Base-by-base conservation (phyloP, 1,139 yeast genomes). In the Wickerhamomyces sp. region DNA sequence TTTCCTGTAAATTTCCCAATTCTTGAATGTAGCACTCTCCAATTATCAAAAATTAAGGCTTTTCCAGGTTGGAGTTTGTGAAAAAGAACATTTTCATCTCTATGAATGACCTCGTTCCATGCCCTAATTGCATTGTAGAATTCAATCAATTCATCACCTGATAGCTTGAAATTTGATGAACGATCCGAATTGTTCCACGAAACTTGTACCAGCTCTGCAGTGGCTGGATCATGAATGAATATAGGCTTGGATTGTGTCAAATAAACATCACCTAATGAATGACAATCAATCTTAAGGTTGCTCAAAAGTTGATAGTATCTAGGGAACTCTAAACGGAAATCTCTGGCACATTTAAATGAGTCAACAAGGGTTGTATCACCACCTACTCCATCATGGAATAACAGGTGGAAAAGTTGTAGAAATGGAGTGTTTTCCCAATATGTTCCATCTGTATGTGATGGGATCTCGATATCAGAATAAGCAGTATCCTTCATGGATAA, bases 371-470 rank as follows among this genome's bases (percentile, higher is more conserved):
- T 79, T 2, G 89, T 80, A 40, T 81, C 78, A 1, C 91, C 93
- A n/a, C 91, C 93, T 31, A 67, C 65, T 9, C 91, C 91, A 44
- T 80, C 84, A 54, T 67, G 75, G 43, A 53, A 58, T 45, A 84
- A 69, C 52, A 84, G 67, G 59, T 84, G 93, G 68, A 84, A 83
- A 48, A 84, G 67, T 60, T 84, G 91, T 45, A 84, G 68, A 0
- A 89, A 90, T 0, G 91, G 90, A 1, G 90, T 79, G 51, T 84
- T 85, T 14, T 82, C 73, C 87, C 89, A 84, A 60, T 84, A 84
- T 2, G 91, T 84, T 2, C 91, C 91, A 60, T 84, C 91, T 4
- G 90, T 83, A 58, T 84, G 93, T 23, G 79, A 68, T 15, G 79
- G 78, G 48, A 84, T 77, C 53, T 80, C 85, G 49, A 83, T 69